phyloP scores from a whole-genome alignment of 352 stramenopile species.

The Phytophthora lateralis region DNA sequence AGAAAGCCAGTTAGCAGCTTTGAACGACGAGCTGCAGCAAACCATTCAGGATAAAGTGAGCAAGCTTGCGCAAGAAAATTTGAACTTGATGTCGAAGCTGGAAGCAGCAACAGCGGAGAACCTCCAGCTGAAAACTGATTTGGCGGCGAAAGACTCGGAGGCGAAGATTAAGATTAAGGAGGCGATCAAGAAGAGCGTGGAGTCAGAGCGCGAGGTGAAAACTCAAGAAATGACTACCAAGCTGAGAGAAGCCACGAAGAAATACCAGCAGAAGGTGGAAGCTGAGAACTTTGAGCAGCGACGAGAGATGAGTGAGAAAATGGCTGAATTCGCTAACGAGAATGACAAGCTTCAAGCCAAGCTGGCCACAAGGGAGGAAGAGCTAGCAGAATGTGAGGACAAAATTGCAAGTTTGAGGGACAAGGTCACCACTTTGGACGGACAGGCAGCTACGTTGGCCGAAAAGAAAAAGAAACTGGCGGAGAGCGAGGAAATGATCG shows the following conservation, averaged over 20 bases:
- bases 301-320: conserved; percentile 42
- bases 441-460: conserved; percentile 6
- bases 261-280: conserved; percentile 44
- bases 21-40: conserved; percentile 19
- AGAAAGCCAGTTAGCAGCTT: conserved; percentile 8
- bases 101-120: conserved; percentile 25
- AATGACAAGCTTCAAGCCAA: conserved; percentile 30
- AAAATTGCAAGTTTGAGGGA: conserved; percentile 26
- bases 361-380: conserved; percentile 24
- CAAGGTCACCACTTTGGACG: conserved; percentile 22
- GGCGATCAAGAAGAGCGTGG: conserved; percentile 23
- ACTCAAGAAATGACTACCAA: conserved; percentile 25
- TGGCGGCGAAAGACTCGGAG: conserved; percentile 24
- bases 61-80: conserved; percentile 32
- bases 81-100: conserved; percentile 33
- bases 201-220: conserved; percentile 15
- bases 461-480: conserved; percentile 18
- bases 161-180: conserved; percentile 24
- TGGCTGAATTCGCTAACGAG: conserved; percentile 34
- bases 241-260: conserved; percentile 34
- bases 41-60: conserved; percentile 19
- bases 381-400: conserved; percentile 30
- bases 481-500: conserved; percentile 24
- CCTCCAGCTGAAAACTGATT: conserved; percentile 28
- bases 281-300: conserved; percentile 38